Percentiles rank a stretch among this genome's conserved stretches.
Conservation (phyloP, 768 basidiomycete genomes). For the Coprinopsis marcescibilis region DNA sequence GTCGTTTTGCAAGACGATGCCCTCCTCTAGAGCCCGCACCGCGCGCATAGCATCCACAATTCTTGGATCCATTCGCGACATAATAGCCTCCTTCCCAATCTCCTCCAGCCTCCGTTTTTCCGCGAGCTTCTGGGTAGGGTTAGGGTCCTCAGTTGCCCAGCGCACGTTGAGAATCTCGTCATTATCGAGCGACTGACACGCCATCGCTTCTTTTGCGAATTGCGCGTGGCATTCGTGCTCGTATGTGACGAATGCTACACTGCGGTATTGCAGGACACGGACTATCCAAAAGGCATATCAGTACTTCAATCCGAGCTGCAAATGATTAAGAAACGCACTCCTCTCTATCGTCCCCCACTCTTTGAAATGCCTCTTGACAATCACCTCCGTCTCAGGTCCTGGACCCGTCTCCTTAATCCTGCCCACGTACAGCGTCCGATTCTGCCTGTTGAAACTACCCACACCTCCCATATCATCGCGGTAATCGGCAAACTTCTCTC, state of each 20-base stretch:
- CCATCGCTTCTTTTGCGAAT: conserved; percentile 99
- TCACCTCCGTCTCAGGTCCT: conserved; percentile 87
- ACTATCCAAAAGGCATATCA: conserved; percentile 38
- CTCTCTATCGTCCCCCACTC: conserved; percentile 94
- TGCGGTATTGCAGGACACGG: conserved; percentile 88
- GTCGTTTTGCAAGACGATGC: conserved; percentile 45
- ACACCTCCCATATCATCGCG: conserved; percentile 99
- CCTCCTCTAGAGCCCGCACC: conserved; percentile 86
- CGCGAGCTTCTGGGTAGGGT: conserved; percentile 80
- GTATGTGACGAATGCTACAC: conserved; percentile 97
- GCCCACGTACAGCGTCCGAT: conserved; percentile 92
- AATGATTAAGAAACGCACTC: conserved; percentile 47
- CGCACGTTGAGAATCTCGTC: conserved; percentile 98
- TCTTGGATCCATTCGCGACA: conserved; percentile 76
- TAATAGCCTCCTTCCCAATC: conserved; percentile 82
- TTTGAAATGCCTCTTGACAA: conserved; percentile 85
- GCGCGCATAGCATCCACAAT: conserved; percentile 86
- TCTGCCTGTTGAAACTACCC: conserved; percentile 91
- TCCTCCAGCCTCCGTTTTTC: conserved; percentile 83
- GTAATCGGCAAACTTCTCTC: conserved; percentile 97
- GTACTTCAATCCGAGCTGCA: neutral
- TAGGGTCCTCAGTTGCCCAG: conserved; percentile 99
- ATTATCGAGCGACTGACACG: conserved; percentile 94
- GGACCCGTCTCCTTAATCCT: conserved; percentile 88
- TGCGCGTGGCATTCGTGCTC: conserved; percentile 79